Base-by-base conservation (phyloP, 179 eudicot species). In the Sideroxylon spinosum region DNA sequence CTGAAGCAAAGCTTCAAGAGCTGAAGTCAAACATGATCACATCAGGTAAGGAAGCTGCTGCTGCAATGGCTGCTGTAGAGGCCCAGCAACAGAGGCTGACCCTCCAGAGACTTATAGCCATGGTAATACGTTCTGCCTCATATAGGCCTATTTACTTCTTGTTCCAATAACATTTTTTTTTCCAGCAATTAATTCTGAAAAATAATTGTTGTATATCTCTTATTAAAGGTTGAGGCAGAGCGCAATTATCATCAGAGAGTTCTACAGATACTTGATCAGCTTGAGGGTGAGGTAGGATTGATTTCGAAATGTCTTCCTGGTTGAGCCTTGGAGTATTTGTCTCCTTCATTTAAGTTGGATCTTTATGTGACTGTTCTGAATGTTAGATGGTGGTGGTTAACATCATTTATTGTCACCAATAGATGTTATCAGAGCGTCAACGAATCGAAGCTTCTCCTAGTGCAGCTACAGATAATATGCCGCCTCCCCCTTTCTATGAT, bases 61-160 rank as follows among this genome's bases (percentile, higher is more conserved):
- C 94, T 48, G 93, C 99, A 1, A 91, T 95, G 99, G 86, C 92
- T 81, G 97, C 95, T 80, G 99, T 95, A 66, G 99, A 95, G 87
- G 90, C 82, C 83, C 99, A 95, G 79, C 99, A 95, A 81, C 99
- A 95, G 78, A 87, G 95, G 75, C 81, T 88, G 80, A 95, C 99
- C 56, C 91, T 90, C 56, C 99, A 93, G 71, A 88, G 98, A 74
- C 94, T 95, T 71, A 85, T 91, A 78, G 82, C 98, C 82, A 89
- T 92, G 99, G 99, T 92, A 84, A 83, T 60, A 28, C 52, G 48
- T 17, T 14, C 49, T 50, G 20, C 57, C 66, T 57, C 61, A 49
- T 22, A 16, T 62, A 16, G 57, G 55, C 12, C 46, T 76, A 29
- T 67, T 11, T 11, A 50, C 49, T 64, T 64, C 26, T 65, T 28